phyloP scores from a whole-genome alignment of 148 eudicot genomes.

The Rhododendron mucronatum region DNA sequence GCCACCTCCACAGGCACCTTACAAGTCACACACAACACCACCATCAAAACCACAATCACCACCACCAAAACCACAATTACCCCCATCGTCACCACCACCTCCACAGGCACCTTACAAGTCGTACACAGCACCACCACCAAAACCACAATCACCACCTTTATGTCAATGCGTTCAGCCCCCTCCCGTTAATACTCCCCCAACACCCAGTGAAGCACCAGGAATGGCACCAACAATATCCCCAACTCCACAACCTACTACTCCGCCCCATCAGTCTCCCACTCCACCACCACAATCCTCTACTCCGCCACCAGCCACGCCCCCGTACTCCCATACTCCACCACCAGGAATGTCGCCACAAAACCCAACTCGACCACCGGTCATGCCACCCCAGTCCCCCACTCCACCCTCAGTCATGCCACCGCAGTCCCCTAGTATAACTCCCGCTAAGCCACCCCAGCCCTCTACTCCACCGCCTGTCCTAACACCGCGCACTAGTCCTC shows the following conservation, averaged over 20 bases:
- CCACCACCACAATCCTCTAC: neutral
- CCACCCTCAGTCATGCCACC: neutral
- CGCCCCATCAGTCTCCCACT: too few species aligned
- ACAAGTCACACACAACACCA: neutral
- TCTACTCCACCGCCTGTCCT: neutral
- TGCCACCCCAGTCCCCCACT: neutral
- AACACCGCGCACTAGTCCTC: neutral
- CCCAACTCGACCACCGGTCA: neutral
- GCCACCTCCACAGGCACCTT: neutral
- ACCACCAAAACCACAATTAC: neutral
- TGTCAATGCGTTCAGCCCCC: neutral
- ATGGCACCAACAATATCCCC: neutral
- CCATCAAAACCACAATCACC: neutral
- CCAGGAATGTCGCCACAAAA: neutral
- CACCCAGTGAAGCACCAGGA: neutral
- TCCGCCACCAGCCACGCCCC: neutral
- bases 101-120: conserved; percentile 5
- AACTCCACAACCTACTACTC: neutral
- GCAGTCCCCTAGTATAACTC: neutral
- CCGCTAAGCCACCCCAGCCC: neutral
- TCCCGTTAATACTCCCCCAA: conserved; percentile 12
- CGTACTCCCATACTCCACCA: neutral
- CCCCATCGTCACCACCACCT: too few species aligned
- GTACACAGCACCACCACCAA: conserved; percentile 13
- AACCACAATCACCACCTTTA: conserved; percentile 23